phyloP scores from a whole-genome alignment of 2,329 filamentous ascomycete genomes.

The Ascochyta lentis region DNA sequence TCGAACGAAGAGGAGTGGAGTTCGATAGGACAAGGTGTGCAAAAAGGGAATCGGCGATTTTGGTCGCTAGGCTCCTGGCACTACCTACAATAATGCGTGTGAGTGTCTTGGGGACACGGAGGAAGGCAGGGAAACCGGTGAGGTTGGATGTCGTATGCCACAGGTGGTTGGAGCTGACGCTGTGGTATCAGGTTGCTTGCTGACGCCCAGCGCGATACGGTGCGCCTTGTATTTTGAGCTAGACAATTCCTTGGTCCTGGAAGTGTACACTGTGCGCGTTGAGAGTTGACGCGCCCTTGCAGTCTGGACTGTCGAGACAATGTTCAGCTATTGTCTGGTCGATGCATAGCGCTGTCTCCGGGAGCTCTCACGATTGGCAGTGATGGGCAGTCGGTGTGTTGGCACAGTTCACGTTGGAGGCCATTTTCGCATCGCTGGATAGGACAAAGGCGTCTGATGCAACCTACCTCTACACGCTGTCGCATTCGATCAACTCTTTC shows the following conservation, averaged over 20 bases:
- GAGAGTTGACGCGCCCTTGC: not conserved
- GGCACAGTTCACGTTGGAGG: not conserved
- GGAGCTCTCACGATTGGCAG: not conserved
- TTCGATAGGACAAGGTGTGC: too few species aligned
- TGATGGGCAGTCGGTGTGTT: not conserved
- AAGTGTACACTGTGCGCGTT: not conserved
- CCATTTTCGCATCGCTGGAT: not conserved
- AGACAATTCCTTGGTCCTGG: not conserved
- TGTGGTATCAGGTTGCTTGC: not conserved
- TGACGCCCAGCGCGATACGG: not conserved
- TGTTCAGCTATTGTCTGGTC: not conserved
- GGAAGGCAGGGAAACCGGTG: not conserved
- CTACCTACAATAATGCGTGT: not conserved
- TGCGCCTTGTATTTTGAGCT: not conserved
- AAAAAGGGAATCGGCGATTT: too few species aligned
- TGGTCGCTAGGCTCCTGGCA: too few species aligned
- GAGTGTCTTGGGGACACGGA: not conserved
- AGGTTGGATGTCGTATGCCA: not conserved
- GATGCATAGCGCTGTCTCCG: not conserved
- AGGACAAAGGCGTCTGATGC: not conserved
- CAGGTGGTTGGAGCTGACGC: not conserved
- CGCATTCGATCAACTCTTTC: conserved; percentile 1
- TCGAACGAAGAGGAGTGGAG: too few species aligned
- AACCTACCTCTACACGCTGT: not conserved
- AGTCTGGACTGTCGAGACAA: not conserved